Evolutionary conservation across 108 stramenopile species (phyloP).

Genomic region (Craspedostauros australis): DNA sequence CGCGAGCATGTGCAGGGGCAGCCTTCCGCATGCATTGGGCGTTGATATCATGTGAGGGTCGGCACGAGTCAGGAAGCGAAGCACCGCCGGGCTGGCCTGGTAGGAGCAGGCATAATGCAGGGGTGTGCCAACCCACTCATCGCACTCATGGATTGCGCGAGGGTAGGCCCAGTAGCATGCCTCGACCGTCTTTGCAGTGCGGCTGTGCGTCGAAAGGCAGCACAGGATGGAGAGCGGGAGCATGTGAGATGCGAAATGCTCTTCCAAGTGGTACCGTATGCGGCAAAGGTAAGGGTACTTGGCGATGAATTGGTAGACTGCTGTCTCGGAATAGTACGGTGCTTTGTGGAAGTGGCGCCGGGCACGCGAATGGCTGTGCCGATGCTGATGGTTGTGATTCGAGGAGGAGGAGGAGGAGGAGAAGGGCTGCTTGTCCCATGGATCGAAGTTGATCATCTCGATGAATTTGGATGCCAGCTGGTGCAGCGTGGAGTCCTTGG

Average conservation of each 20-base stretch:
- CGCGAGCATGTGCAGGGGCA: slow-evolving; percentile 18
- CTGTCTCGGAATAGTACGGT: too few species aligned
- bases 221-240: slow-evolving; percentile 21
- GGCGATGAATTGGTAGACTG: slow-evolving; percentile 2
- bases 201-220: slow-evolving; percentile 9
- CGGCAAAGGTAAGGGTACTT: not conserved
- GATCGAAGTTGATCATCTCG: slow-evolving; percentile 6
- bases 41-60: slow-evolving; percentile 5
- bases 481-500: slow-evolving; percentile 1
- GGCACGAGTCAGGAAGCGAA: slow-evolving; percentile 7
- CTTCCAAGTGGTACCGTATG: slow-evolving; percentile 2
- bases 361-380: too few species aligned
- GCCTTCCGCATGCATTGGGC: slow-evolving; percentile 1
- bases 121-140: slow-evolving; percentile 14
- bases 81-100: slow-evolving; percentile 8
- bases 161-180: slow-evolving; percentile 5
- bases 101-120: slow-evolving; percentile 30
- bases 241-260: slow-evolving; percentile 1
- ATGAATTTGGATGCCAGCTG: slow-evolving; percentile 1
- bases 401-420: too few species aligned
- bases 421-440: too few species aligned
- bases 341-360: too few species aligned
- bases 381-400: too few species aligned
- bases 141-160: slow-evolving; percentile 7
- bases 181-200: slow-evolving; percentile 6